These are phyloP conservation scores for Cruciata laevipes DNA, from an alignment of 257 asterid genomes.

Conservation along the genomic window DNA sequence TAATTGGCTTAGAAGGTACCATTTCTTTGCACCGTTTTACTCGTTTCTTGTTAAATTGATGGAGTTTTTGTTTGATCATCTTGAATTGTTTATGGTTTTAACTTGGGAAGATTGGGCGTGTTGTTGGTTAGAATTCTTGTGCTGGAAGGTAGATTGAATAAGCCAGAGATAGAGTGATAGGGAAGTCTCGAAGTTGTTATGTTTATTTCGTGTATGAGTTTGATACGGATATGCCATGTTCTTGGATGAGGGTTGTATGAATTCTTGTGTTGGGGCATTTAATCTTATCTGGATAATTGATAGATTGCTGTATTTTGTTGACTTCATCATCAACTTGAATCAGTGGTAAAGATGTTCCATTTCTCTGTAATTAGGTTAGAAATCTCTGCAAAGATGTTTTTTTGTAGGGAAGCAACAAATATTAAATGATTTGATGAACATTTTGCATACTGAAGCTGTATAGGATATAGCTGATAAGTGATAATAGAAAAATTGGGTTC, in stretches of 20 bases:
- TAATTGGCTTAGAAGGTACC: constrained; percentile 82
- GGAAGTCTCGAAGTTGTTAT: background rate
- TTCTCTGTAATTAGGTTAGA: background rate
- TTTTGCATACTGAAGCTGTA: background rate
- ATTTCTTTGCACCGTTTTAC: background rate
- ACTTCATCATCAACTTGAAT: background rate
- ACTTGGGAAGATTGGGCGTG: background rate
- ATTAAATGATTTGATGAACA: background rate
- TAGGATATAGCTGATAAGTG: background rate
- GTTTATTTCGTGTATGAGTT: constrained; percentile 2
- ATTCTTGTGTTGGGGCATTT: background rate
- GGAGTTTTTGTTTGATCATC: background rate
- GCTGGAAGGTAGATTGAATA: constrained; percentile 3
- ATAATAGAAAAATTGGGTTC: background rate
- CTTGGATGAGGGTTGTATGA: background rate
- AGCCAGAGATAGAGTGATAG: background rate
- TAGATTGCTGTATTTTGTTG: background rate
- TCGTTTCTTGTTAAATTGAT: background rate
- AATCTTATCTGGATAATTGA: background rate
- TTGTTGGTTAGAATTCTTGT: background rate
- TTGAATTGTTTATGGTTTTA: background rate
- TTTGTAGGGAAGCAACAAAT: no score
- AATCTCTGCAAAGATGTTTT: background rate
- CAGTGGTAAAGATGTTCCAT: background rate
- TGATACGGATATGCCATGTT: background rate